Conservation (phyloP, 148 eudicot genomes). For the Heliamphora exappendiculata region DNA sequence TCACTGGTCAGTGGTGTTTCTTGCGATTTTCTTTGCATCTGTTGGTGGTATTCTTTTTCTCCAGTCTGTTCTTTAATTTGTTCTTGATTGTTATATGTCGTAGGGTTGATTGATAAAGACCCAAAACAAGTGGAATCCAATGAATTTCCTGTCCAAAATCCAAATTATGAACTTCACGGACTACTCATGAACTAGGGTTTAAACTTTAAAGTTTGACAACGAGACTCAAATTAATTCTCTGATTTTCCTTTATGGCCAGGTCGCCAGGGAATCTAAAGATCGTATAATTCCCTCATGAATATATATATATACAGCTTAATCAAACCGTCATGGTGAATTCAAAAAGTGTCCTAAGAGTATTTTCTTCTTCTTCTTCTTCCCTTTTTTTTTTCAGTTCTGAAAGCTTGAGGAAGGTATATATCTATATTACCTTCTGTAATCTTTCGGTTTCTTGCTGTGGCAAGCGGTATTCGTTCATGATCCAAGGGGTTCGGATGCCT, state of each 20-base stretch:
- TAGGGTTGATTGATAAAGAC: background rate
- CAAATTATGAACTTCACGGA: background rate
- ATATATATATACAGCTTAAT: background rate
- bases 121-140: background rate
- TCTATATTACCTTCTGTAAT: slow-evolving; percentile 81
- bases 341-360: background rate
- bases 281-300: no score
- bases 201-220: background rate
- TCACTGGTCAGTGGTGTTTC: slow-evolving; percentile 1
- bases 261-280: background rate
- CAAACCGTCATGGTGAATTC: background rate
- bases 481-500: slow-evolving; percentile 85
- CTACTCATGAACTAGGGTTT: background rate
- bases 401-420: background rate
- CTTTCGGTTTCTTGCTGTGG: slow-evolving; percentile 86
- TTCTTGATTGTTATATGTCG: background rate
- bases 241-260: background rate
- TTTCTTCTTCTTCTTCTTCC: background rate
- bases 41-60: background rate
- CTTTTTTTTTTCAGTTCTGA: background rate
- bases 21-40: background rate
- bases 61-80: background rate
- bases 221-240: background rate
- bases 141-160: background rate
- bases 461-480: slow-evolving; percentile 89